Base-by-base conservation (phyloP, 345 rosid genomes). In the Toxicodendron radicans region DNA sequence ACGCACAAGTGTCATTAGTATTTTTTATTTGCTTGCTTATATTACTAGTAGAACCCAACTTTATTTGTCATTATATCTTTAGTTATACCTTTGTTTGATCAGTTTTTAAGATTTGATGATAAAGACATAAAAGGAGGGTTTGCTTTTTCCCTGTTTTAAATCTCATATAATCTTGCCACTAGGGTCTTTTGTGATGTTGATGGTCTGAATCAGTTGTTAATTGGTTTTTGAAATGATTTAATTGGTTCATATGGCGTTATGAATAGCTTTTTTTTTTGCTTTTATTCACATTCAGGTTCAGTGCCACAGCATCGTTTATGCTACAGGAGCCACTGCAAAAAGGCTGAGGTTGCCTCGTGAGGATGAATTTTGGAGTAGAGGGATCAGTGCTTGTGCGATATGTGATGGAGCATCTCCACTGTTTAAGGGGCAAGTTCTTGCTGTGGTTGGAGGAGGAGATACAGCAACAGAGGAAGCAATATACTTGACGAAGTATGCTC, bases 391-490 rank as follows among this genome's bases (percentile, higher is more conserved):
- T 67, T 95, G 98, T 82, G 99, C 99, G 52, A 95, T 92, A 66
- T 95, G 98, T 80, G 99, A 95, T 86, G 99, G 99, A 70, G 98
- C 97, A 74, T 95, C 99, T 1, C 97, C 99, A 43, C 79, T 95
- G 67, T 95, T 95, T 74, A 95, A 95, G 85, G 90, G 99, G 11
- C 97, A 95, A 79, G 94, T 91, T 71, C 97, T 95, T 16, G 97
- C 94, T 7, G 99, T 95, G 67, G 95, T 92, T 78, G 99, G 99
- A 79, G 99, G 99, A 30, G 99, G 99, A 75, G 99, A 95, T 91
- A 95, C 99, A 8, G 97, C 99, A 18, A 92, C 97, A 10, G 99
- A 95, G 78, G 99, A 95, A 85, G 97, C 99, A 65, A 24, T 95
- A 38, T 95, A 95, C 85, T 88, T 95, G 30, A 95, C 99, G 0